Conservation (phyloP, 73 alveolate genomes). For the Tetrahymena malaccensis region DNA sequence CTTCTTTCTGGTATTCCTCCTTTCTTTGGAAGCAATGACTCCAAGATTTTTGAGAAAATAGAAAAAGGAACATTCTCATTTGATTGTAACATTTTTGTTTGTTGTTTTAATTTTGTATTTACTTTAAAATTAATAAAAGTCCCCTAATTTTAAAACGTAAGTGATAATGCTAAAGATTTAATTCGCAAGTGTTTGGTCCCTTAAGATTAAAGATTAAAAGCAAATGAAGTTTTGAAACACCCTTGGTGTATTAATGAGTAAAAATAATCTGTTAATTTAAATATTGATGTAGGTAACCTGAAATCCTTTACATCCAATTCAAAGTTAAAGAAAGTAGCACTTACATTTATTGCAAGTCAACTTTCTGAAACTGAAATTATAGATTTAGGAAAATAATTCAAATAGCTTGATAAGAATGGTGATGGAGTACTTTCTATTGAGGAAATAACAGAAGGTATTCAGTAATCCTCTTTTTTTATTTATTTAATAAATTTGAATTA, state of each 20-base stretch:
- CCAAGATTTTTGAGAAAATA: conserved; percentile 48
- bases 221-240: conserved; percentile 38
- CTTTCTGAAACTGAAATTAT: conserved; percentile 38
- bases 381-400: conserved; percentile 44
- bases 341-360: conserved; percentile 46
- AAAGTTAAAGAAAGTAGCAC: conserved; percentile 41
- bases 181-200: conserved; percentile 43
- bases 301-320: conserved; percentile 30
- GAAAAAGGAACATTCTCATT: conserved; percentile 45
- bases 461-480: not conserved
- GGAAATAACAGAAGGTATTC: conserved; percentile 46
- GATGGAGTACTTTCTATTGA: conserved; percentile 54
- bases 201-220: conserved; percentile 49
- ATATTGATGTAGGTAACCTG: conserved; percentile 10
- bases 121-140: not conserved
- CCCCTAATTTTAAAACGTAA: conserved; percentile 22
- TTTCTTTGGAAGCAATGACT: conserved; percentile 56
- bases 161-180: conserved; percentile 55
- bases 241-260: conserved; percentile 23
- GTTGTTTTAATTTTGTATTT: not conserved
- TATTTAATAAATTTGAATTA: not conserved
- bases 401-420: conserved; percentile 43
- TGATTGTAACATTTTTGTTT: not conserved
- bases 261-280: not conserved
- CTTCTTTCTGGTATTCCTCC: conserved; percentile 67